Evolutionary conservation across 2,329 filamentous ascomycete species (phyloP).

Genomic region (Lasiodiplodia citricola): DNA sequence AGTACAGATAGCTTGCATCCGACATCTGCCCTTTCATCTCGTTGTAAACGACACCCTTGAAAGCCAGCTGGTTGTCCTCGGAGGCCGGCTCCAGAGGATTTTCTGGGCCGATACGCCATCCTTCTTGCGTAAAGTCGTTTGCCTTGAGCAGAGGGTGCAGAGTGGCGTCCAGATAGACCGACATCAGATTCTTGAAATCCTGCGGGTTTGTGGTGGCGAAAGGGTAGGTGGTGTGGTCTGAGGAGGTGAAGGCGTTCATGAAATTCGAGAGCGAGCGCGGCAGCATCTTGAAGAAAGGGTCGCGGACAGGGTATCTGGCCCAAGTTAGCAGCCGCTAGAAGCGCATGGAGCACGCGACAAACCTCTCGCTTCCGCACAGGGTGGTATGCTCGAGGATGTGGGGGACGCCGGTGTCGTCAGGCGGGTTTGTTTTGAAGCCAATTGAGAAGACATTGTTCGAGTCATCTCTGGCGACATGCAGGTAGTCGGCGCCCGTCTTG

Average conservation of each 20-base stretch:
- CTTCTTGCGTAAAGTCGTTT: constrained; percentile 94
- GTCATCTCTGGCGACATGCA: constrained; percentile 93
- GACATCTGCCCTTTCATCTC: constrained; percentile 99
- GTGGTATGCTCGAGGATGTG: constrained; percentile 99
- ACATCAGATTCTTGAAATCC: constrained; percentile 95
- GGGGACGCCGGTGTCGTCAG: constrained; percentile 92
- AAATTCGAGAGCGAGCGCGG: constrained; percentile 98
- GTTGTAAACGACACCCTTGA: constrained; percentile 98
- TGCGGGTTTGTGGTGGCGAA: constrained; percentile 96
- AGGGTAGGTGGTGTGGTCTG: constrained; percentile 95
- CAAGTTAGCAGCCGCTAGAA: constrained; percentile 4
- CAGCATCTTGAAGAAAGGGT: constrained; percentile 99
- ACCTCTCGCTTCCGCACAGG: constrained; percentile 93
- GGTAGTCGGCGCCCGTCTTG: constrained; percentile 92
- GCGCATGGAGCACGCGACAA: constrained; percentile 32
- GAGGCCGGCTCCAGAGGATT: constrained; percentile 66
- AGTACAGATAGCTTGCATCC: constrained; percentile 93
- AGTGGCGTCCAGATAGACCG: constrained; percentile 94
- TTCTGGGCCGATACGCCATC: constrained; percentile 94
- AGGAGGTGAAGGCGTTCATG: constrained; percentile 98
- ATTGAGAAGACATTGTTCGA: constrained; percentile 99
- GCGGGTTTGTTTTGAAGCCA: constrained; percentile 98
- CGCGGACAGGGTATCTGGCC: constrained; percentile 87
- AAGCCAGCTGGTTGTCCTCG: constrained; percentile 69
- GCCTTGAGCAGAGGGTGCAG: constrained; percentile 86